These are phyloP conservation scores for Pseudocercospora crystallina DNA, from an alignment of 2,329 filamentous ascomycete genomes.

Conservation along the genomic window DNA sequence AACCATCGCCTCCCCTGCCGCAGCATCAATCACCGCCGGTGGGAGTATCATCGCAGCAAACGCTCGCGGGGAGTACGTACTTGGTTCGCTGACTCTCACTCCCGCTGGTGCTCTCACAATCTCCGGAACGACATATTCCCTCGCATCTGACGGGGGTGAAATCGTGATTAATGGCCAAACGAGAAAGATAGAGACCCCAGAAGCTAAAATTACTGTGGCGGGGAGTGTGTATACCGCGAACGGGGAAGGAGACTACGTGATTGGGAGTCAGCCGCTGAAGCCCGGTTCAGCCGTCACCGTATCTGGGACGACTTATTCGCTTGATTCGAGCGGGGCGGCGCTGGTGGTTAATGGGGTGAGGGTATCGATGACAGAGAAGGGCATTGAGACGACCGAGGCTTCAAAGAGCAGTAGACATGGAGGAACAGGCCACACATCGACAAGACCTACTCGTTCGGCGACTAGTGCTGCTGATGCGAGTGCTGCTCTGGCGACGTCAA, in stretches of 20 bases:
- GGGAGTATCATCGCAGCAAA: background rate
- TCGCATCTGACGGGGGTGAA: background rate
- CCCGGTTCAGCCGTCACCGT: constrained; percentile 1
- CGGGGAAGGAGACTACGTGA: background rate
- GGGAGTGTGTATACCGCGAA: background rate
- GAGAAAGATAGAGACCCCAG: background rate
- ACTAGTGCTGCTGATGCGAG: too few relatives aligned
- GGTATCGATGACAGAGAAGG: too few relatives aligned
- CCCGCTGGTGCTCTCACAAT: background rate
- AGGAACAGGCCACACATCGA: too few relatives aligned
- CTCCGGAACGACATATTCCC: constrained; percentile 2
- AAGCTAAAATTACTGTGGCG: background rate
- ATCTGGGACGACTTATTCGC: constrained; percentile 1
- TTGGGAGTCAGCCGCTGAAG: constrained; percentile 2
- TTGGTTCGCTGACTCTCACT: background rate
- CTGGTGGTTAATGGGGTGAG: constrained; percentile 5
- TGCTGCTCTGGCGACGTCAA: too few relatives aligned
- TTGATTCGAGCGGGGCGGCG: constrained; percentile 1
- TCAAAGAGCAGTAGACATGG: too few relatives aligned
- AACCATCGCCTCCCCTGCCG: background rate
- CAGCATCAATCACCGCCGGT: background rate
- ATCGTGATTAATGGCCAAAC: background rate
- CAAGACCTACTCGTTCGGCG: too few relatives aligned
- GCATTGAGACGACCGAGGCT: too few relatives aligned
- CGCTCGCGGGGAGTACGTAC: background rate